Conservation (phyloP, 768 basidiomycete species). For the Suillus subalutaceus region DNA sequence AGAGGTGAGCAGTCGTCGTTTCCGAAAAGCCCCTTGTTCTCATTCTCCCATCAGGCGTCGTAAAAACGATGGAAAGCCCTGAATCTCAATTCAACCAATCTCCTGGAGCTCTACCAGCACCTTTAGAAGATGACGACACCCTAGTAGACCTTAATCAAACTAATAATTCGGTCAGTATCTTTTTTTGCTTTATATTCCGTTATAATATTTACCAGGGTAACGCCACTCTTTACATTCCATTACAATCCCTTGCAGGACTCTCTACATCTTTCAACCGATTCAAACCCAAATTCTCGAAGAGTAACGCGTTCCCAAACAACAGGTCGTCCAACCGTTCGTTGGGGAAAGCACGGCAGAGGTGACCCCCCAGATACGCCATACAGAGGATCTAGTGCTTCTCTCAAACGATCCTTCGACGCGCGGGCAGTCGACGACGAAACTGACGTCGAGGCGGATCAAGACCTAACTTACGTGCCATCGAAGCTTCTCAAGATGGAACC, state of each 20-base stretch:
- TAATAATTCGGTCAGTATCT: constrained; percentile 33
- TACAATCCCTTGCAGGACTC: constrained; percentile 21
- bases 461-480: constrained; percentile 20
- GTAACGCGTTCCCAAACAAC: constrained; percentile 38
- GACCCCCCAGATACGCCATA: constrained; percentile 32
- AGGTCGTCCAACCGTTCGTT: constrained; percentile 35
- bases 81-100: constrained; percentile 26
- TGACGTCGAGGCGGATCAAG: constrained; percentile 32
- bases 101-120: constrained; percentile 13
- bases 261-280: constrained; percentile 26
- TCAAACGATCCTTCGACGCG: constrained; percentile 37
- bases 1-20: constrained; percentile 19
- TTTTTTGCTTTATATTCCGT: constrained; percentile 34
- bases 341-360: constrained; percentile 35
- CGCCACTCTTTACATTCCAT: constrained; percentile 24
- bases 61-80: constrained; percentile 36
- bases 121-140: constrained; percentile 23
- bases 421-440: constrained; percentile 39
- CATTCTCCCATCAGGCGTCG: constrained; percentile 33
- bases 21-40: constrained; percentile 10
- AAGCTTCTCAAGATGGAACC: constrained; percentile 35
- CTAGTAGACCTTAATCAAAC: constrained; percentile 28
- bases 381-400: constrained; percentile 23
- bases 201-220: constrained; percentile 28
- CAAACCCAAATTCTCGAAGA: constrained; percentile 27